Base-by-base conservation (phyloP, 495 filamentous ascomycete genomes). In the Penicillium cinerascens region DNA sequence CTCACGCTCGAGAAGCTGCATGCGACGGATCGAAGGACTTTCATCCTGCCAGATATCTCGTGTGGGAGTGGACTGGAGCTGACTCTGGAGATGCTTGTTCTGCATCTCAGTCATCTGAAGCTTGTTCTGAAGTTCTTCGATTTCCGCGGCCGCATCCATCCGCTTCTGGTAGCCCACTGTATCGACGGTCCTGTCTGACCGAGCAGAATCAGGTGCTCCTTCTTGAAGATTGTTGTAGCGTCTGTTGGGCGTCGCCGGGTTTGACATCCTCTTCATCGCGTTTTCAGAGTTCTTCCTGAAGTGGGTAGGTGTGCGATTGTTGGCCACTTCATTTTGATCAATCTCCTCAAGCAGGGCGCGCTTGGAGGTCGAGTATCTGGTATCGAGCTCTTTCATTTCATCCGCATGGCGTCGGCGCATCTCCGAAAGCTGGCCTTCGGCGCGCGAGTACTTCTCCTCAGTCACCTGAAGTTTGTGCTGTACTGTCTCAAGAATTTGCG, bases 81-180 rank as follows among this genome's bases (percentile, higher is more conserved):
- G 91, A 65, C 82, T 92, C 61, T 96, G 89, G 15, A 98, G 82
- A 65, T 98, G 92, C 33, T 88, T 85, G 71, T 96, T 96, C 58
- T 92, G 88, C 90, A 98, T 96, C 69, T 97, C 87, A 7, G 87
- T 86, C 73, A 97, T 82, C 60, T 98, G 92, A 41, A 98, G 81
- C 67, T 95, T 91, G 65, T 95, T 97, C 63, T 97, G 93, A 41
- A 96, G 76, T 68, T 95, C 83, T 62, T 98, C 93, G 8, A 97
- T 74, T 62, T 98, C 92, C 10, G 89, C 83, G 33, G 89, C 92
- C 49, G 96, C 73, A 61, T 98, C 93, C 86, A 95, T 91, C 15
- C 87, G 83, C 58, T 87, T 89, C 63, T 95, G 91, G 70, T 88
- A 95, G 54, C 88, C 85, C 42, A 92, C 79, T 39, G 90, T 92